Base-by-base conservation (phyloP, 2,329 filamentous ascomycete species). In the Fusarium secorum region DNA sequence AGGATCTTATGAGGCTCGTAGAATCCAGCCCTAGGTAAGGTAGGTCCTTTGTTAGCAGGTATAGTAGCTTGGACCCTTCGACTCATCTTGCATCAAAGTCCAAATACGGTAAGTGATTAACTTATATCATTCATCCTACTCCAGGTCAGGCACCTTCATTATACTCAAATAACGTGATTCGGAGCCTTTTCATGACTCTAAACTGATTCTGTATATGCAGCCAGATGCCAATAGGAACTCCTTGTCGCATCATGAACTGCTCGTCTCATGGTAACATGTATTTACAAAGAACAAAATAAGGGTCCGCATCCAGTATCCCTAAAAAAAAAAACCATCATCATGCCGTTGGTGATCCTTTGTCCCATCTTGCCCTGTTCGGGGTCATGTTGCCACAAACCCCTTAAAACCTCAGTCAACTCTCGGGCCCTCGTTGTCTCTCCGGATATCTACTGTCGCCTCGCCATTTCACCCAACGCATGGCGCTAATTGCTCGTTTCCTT, bases 31-130 rank as follows among this genome's bases (percentile, higher is more conserved):
- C 45, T 57, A 51, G 35, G 18, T 38, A 20, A 38, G 41, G 41
- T 42, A 20, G 20, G 26, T n/a, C 22, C 39, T 22, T 32, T 32
- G 24, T 9, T 32, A 56, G 11, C 6, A 36, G 14, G 45, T 17
- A 33, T 36, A 20, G 35, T 45, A 28, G 42, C 15, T 64, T 44
- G 17, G 28, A 51, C 17, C 52, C 33, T 73, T 74, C 70, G 72
- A 74, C 73, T 74, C 73, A 74, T 74, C 42, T 48, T 55, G 60
- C 57, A 46, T 72, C 57, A n/a, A 39, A 57, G 48, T 54, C 64
- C 72, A 59, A 67, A 73, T 65, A 45, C 49, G 68, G 72, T 44
- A 74, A 66, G 56, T 67, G 57, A 63, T 53, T 32, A 22, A 39
- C 20, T 24, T 39, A 10, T 36, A 54, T 44, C 32, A 38, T 57